Percentiles rank a stretch among this genome's conserved stretches.
These are phyloP conservation scores for Chaetomiaceae sp. DNA, from an alignment of 2,329 filamentous ascomycete genomes.

Conservation along the genomic window DNA sequence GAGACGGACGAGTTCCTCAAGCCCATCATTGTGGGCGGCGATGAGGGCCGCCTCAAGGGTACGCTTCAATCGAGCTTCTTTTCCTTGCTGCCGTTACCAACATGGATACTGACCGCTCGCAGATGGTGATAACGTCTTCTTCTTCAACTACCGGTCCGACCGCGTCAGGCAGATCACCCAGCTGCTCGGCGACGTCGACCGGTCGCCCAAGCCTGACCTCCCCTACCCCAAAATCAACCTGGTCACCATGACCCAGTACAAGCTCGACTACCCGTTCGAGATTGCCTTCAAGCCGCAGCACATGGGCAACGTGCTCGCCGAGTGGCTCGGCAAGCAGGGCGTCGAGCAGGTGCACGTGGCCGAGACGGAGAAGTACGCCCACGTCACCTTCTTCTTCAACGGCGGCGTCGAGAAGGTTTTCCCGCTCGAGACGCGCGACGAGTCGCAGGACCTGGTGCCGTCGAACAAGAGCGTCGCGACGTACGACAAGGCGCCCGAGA, in stretches of 20 bases:
- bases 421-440: slow-evolving; percentile 82
- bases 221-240: slow-evolving; percentile 86
- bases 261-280: slow-evolving; percentile 86
- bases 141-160: slow-evolving; percentile 99
- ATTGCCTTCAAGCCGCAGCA: slow-evolving; percentile 89
- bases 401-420: slow-evolving; percentile 97
- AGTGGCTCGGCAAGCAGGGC: slow-evolving; percentile 86
- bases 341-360: slow-evolving; percentile 93
- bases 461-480: slow-evolving; percentile 87
- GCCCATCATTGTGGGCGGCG: slow-evolving; percentile 89
- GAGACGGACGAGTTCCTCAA: slow-evolving; percentile 98
- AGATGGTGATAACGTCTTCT: slow-evolving; percentile 94
- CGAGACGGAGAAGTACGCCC: slow-evolving; percentile 98
- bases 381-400: slow-evolving; percentile 99
- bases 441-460: slow-evolving; percentile 69
- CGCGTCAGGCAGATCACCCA: slow-evolving; percentile 95
- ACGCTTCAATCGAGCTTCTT: slow-evolving; percentile 24
- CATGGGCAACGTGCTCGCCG: slow-evolving; percentile 97
- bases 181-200: slow-evolving; percentile 85
- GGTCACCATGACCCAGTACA: slow-evolving; percentile 98
- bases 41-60: slow-evolving; percentile 81
- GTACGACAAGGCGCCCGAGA: slow-evolving; percentile 90
- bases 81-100: background rate
- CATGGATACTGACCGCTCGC: slow-evolving; percentile 13
- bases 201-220: slow-evolving; percentile 85